phyloP scores from a whole-genome alignment of 169 alveolate species.

The Cryptosporidium andersoni region DNA sequence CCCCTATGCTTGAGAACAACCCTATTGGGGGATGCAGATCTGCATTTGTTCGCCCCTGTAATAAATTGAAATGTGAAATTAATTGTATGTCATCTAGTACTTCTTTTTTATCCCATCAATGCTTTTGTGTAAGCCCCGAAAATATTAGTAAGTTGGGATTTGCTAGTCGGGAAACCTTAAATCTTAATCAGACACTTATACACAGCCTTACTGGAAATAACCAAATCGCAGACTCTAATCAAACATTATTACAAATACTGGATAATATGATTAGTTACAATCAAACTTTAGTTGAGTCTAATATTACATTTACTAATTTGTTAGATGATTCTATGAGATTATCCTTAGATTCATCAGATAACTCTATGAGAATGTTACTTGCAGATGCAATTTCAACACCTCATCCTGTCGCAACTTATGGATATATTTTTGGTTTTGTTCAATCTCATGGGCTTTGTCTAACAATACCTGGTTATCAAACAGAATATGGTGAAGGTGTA shows the following conservation, averaged over 20 bases:
- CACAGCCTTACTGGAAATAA: slow-evolving; percentile 4
- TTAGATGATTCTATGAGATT: too few relatives aligned
- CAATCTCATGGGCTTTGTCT: slow-evolving; percentile 66
- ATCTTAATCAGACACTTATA: slow-evolving; percentile 40
- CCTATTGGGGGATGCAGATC: slow-evolving; percentile 67
- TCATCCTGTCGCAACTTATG: slow-evolving; percentile 62
- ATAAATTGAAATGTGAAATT: slow-evolving; percentile 47
- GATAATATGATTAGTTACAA: not conserved
- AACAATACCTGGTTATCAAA: slow-evolving; percentile 34
- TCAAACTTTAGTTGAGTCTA: not conserved
- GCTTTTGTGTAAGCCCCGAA: slow-evolving; percentile 70
- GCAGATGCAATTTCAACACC: slow-evolving; percentile 61
- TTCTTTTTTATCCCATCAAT: slow-evolving; percentile 58
- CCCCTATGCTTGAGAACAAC: slow-evolving; percentile 51
- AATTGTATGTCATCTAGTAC: slow-evolving; percentile 51
- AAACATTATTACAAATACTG: not conserved
- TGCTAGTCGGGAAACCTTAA: slow-evolving; percentile 55
- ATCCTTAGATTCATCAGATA: not conserved
- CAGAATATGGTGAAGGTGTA: slow-evolving; percentile 31
- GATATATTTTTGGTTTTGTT: slow-evolving; percentile 50
- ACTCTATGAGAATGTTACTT: slow-evolving; percentile 17
- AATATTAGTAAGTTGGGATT: slow-evolving; percentile 46
- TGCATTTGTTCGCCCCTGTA: slow-evolving; percentile 65
- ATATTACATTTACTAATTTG: too few relatives aligned
- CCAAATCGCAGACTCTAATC: not conserved